These are phyloP conservation scores for Fusarium scirpi DNA, from an alignment of 2,329 filamentous ascomycete genomes.

Conservation along the genomic window DNA sequence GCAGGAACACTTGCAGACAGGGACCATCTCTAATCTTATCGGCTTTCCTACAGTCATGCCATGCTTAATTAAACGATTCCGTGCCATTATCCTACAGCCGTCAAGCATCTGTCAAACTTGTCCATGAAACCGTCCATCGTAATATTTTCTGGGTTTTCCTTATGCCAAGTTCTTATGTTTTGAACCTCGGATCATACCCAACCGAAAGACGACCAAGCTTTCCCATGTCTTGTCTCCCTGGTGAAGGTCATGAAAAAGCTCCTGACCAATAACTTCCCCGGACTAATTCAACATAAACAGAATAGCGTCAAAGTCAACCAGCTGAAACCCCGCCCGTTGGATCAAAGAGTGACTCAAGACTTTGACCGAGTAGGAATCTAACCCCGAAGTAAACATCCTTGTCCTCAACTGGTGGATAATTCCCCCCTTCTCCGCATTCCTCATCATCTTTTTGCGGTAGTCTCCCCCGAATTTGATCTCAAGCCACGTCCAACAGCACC, in stretches of 20 bases:
- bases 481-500: not conserved
- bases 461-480: not conserved
- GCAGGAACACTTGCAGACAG: accelerated
- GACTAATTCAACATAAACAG: not conserved
- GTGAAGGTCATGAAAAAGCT: not conserved
- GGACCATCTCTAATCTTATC: not conserved
- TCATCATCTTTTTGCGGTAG: not conserved
- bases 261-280: slow-evolving; percentile 1
- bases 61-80: not conserved
- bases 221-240: not conserved
- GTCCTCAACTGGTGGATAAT: slow-evolving; percentile 8
- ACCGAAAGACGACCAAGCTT: not conserved
- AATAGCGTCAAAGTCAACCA: not conserved
- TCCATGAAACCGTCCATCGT: not conserved
- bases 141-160: not conserved
- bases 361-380: not conserved
- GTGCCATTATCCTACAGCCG: not conserved
- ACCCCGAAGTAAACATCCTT: not conserved
- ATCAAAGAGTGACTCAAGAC: not conserved
- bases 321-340: slow-evolving; percentile 19
- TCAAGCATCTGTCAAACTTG: not conserved
- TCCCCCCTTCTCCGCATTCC: not conserved
- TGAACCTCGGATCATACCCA: not conserved
- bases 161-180: not conserved
- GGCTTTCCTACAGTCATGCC: not conserved